Percentiles rank a stretch among this genome's conserved stretches.
These are phyloP conservation scores for Pythium brassicae DNA, from an alignment of 352 stramenopile species.

Conservation along the genomic window DNA sequence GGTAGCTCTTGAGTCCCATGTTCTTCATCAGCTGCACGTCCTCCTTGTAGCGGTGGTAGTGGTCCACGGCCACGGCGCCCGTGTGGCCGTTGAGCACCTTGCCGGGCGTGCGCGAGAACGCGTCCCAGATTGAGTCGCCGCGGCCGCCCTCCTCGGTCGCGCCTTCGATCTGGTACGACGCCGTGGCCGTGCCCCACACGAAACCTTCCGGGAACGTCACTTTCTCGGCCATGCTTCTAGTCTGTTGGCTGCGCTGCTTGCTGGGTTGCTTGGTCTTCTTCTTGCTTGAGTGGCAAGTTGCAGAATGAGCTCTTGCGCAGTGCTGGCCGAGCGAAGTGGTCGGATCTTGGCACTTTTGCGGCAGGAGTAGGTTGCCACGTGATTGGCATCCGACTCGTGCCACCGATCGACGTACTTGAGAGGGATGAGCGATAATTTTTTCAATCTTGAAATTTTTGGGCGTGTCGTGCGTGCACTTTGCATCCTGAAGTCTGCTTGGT, in stretches of 20 bases:
- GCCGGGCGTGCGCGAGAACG: constrained; percentile 60
- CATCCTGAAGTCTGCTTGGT: too few relatives aligned
- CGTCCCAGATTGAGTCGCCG: constrained; percentile 89
- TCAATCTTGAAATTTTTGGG: too few relatives aligned
- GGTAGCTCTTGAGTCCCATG: constrained; percentile 87
- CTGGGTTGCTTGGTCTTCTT: neutral
- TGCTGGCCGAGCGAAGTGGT: too few relatives aligned
- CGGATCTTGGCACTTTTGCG: too few relatives aligned
- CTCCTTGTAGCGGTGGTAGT: constrained; percentile 87
- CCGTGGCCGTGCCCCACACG: constrained; percentile 82
- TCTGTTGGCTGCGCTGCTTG: neutral
- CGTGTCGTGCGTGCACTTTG: neutral
- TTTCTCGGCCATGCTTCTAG: constrained; percentile 25
- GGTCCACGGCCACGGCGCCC: constrained; percentile 87
- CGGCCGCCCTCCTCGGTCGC: constrained; percentile 75
- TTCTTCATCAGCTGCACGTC: constrained; percentile 91
- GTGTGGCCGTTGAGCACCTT: constrained; percentile 72
- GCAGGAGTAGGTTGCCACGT: neutral
- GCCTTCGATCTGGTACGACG: constrained; percentile 93
- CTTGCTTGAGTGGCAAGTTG: constrained; percentile 10
- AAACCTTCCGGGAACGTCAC: constrained; percentile 59
- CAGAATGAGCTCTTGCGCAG: constrained; percentile 8
- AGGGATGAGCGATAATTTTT: too few relatives aligned
- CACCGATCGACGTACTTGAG: too few relatives aligned
- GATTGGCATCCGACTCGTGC: neutral